A percentile compares a stretch with the other conserved stretches of the same genome.
These are phyloP conservation scores for Strobilomyces dryophilus DNA, from an alignment of 768 basidiomycete genomes.

Conservation along the genomic window DNA sequence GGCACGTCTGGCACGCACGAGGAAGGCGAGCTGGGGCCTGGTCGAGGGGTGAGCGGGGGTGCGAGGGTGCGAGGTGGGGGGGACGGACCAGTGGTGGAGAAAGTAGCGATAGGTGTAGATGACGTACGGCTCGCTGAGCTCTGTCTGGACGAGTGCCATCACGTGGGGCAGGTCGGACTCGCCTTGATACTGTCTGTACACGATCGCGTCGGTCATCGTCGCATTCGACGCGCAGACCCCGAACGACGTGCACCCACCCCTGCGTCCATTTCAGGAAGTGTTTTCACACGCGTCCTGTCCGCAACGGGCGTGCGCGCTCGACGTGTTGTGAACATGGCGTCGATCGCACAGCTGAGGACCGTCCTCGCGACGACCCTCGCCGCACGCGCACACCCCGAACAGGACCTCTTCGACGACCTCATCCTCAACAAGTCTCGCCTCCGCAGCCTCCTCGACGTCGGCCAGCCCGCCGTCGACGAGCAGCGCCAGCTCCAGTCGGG, in stretches of 20 bases:
- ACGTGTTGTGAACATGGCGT: constrained; percentile 49
- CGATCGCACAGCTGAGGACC: constrained; percentile 43
- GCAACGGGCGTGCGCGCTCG: too few relatives aligned
- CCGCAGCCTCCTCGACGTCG: constrained; percentile 60
- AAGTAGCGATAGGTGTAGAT: constrained; percentile 98
- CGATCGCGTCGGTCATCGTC: constrained; percentile 30
- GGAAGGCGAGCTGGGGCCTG: constrained; percentile 88
- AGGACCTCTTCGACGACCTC: constrained; percentile 72
- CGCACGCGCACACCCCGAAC: constrained; percentile 52
- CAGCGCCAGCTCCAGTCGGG: constrained; percentile 65
- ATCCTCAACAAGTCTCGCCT: constrained; percentile 64
- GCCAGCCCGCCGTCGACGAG: constrained; percentile 57
- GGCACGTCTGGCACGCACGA: constrained; percentile 38
- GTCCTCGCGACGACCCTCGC: constrained; percentile 46
- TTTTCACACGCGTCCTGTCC: background rate
- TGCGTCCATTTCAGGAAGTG: background rate
- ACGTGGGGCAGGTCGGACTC: constrained; percentile 79
- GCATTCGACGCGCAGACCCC: background rate
- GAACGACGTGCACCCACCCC: background rate
- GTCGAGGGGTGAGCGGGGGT: background rate
- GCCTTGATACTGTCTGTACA: constrained; percentile 71
- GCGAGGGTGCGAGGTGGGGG: background rate
- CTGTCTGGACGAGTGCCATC: constrained; percentile 84
- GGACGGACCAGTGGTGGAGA: constrained; percentile 85
- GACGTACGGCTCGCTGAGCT: constrained; percentile 94